phyloP scores from a whole-genome alignment of 108 stramenopile genomes.

The Cyclostephanos tholiformis region DNA sequence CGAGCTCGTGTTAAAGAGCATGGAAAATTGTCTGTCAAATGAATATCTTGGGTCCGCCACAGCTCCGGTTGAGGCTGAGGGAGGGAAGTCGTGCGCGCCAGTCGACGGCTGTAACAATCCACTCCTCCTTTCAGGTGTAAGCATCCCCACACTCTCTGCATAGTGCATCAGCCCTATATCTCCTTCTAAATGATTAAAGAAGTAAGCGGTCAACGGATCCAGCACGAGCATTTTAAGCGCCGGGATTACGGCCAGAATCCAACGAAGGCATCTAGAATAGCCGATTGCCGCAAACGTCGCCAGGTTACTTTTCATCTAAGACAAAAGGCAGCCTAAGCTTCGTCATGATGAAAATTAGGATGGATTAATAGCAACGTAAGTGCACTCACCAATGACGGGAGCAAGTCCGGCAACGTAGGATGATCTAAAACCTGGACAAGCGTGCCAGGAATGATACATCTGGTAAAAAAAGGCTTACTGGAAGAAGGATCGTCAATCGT shows the following conservation, averaged over 20 bases:
- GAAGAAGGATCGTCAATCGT: background rate
- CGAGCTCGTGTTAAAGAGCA: conserved; percentile 31
- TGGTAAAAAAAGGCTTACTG: conserved; percentile 58
- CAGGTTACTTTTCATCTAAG: conserved; percentile 29
- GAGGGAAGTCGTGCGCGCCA: background rate
- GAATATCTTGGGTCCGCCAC: background rate
- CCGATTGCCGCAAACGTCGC: conserved; percentile 40
- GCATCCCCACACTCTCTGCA: conserved; percentile 48
- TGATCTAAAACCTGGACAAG: conserved; percentile 72
- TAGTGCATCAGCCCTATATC: conserved; percentile 49
- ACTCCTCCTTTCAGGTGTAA: conserved; percentile 40
- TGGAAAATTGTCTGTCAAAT: conserved; percentile 5
- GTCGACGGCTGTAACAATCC: background rate
- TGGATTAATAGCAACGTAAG: background rate
- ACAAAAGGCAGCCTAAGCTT: background rate
- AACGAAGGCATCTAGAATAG: conserved; percentile 58
- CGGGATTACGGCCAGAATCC: conserved; percentile 55
- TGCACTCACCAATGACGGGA: conserved; percentile 46
- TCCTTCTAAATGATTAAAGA: conserved; percentile 60
- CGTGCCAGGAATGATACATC: conserved; percentile 70
- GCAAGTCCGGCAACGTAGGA: conserved; percentile 59
- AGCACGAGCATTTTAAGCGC: conserved; percentile 54
- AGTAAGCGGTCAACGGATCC: conserved; percentile 51
- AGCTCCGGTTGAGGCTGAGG: background rate
- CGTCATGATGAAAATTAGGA: background rate